Percentiles rank a stretch among this genome's conserved stretches.
Conservation (phyloP, 108 stramenopile species). For the Skeletonema costatum region DNA sequence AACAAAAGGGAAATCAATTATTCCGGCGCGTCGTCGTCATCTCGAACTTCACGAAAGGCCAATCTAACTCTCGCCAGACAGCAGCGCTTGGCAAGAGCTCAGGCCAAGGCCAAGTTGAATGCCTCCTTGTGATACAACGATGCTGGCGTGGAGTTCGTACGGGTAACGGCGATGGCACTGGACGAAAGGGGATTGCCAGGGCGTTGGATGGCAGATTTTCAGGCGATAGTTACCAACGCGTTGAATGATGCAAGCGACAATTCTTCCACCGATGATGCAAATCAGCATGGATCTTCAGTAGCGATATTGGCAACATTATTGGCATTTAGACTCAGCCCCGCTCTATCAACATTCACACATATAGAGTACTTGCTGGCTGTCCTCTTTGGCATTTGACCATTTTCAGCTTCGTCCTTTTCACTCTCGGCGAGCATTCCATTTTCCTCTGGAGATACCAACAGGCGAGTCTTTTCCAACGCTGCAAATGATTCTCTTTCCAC, state of each 20-base stretch:
- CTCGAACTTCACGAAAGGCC: constrained; percentile 11
- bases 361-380: constrained; percentile 72
- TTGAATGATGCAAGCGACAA: background rate
- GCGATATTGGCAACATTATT: constrained; percentile 5
- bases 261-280: background rate
- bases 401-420: background rate
- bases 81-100: constrained; percentile 29
- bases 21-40: constrained; percentile 26
- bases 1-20: constrained; percentile 46
- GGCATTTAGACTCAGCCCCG: constrained; percentile 36
- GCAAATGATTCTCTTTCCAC: constrained; percentile 87
- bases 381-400: constrained; percentile 12
- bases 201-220: constrained; percentile 10
- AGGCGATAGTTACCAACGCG: background rate
- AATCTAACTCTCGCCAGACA: constrained; percentile 18
- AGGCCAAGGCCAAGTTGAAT: constrained; percentile 24
- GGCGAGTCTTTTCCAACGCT: constrained; percentile 73
- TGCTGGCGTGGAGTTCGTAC: constrained; percentile 34
- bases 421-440: constrained; percentile 6
- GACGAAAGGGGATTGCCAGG: constrained; percentile 27
- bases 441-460: constrained; percentile 60
- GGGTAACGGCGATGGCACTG: background rate
- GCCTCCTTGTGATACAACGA: constrained; percentile 15
- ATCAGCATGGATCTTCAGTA: background rate
- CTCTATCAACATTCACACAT: constrained; percentile 17